phyloP scores from a whole-genome alignment of 2,329 filamentous ascomycete genomes.

The Ophiocordyceps unilateralis region DNA sequence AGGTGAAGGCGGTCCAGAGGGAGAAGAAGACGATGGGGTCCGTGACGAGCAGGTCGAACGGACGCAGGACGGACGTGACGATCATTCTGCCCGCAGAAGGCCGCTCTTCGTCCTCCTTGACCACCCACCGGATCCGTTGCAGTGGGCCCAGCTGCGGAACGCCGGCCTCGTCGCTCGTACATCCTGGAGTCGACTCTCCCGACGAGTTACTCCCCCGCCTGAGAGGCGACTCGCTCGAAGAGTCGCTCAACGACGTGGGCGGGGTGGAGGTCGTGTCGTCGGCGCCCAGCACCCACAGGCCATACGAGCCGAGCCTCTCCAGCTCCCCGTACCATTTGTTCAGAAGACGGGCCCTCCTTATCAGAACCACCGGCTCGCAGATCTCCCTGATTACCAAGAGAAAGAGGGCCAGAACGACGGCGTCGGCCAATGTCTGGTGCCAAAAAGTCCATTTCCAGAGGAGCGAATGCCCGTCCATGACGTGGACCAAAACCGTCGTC shows the following conservation, averaged over 20 bases:
- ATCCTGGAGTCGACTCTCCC: slow-evolving; percentile 1
- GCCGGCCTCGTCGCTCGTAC: background rate
- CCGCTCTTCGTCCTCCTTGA: slow-evolving; percentile 62
- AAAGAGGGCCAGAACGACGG: slow-evolving; percentile 41
- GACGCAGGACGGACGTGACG: slow-evolving; percentile 53
- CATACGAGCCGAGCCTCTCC: slow-evolving; percentile 44
- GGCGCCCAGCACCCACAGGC: slow-evolving; percentile 20
- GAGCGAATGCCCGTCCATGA: slow-evolving; percentile 24
- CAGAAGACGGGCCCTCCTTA: slow-evolving; percentile 52
- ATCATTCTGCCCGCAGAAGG: slow-evolving; percentile 53
- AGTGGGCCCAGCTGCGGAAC: slow-evolving; percentile 3
- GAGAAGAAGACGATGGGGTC: slow-evolving; percentile 74
- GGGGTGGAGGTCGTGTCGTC: background rate
- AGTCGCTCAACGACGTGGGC: background rate
- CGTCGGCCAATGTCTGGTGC: slow-evolving; percentile 58
- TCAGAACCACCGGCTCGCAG: slow-evolving; percentile 62
- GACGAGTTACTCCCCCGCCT: slow-evolving; percentile 1
- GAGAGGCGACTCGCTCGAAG: slow-evolving; percentile 3
- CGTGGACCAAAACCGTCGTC: slow-evolving; percentile 49
- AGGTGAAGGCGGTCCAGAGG: slow-evolving; percentile 77
- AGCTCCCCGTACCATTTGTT: slow-evolving; percentile 67
- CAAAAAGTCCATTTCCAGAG: slow-evolving; percentile 82
- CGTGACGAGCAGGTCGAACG: slow-evolving; percentile 60
- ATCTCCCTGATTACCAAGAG: slow-evolving; percentile 65
- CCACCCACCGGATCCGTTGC: slow-evolving; percentile 57